phyloP scores from a whole-genome alignment of 208 protist genomes.

The Entamoeba nuttalli region DNA sequence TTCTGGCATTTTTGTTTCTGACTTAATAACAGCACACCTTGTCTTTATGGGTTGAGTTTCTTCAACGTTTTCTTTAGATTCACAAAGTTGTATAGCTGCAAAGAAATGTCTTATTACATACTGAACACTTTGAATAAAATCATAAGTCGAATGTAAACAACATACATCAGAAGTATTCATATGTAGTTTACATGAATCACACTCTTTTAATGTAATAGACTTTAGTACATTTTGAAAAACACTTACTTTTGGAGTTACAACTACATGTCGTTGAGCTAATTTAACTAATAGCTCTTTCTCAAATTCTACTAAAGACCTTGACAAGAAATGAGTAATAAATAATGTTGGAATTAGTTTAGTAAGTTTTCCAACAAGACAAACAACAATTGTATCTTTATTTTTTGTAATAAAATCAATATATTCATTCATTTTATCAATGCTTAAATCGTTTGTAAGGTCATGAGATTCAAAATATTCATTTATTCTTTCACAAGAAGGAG shows the following conservation, averaged over 20 bases:
- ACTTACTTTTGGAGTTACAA: not conserved
- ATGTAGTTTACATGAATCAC: not conserved
- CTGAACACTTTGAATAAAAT: not conserved
- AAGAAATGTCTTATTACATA: not conserved
- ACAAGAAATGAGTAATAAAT: not conserved
- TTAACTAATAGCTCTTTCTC: not conserved
- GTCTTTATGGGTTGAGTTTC: not conserved
- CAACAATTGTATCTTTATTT: not conserved
- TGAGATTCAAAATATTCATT: not conserved
- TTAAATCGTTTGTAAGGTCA: not conserved
- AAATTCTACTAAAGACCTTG: not conserved
- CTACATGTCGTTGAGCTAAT: not conserved
- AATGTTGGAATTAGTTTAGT: not conserved
- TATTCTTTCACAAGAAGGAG: not conserved
- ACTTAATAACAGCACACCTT: not conserved
- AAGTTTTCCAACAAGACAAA: not conserved
- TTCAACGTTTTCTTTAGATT: not conserved
- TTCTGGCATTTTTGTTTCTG: not conserved
- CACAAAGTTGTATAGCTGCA: not conserved
- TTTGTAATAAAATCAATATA: not conserved
- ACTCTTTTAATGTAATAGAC: not conserved
- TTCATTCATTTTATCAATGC: not conserved
- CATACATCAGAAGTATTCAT: not conserved
- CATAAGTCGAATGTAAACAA: not conserved
- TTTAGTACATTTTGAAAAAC: not conserved